Conservation (phyloP, 2,329 filamentous ascomycete species). For the Penicillium sp. region DNA sequence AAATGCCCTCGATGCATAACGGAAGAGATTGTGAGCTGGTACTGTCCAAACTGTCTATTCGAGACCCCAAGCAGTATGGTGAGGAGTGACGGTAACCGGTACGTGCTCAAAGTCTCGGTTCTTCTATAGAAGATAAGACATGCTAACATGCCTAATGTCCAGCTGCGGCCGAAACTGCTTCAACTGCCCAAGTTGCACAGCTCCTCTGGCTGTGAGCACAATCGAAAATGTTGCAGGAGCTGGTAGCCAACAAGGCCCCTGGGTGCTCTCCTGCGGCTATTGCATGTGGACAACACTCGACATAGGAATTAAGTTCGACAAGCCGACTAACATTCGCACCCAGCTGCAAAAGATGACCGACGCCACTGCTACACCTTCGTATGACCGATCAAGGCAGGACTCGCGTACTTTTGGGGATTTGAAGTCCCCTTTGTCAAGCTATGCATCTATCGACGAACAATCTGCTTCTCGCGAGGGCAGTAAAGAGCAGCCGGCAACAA, state of each 20-base stretch:
- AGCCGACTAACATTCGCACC: constrained; percentile 77
- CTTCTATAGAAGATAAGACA: neutral
- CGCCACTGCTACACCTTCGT: constrained; percentile 24
- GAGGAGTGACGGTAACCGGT: constrained; percentile 91
- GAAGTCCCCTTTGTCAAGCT: constrained; percentile 39
- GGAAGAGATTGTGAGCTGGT: constrained; percentile 93
- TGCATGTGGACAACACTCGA: constrained; percentile 92
- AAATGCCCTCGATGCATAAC: constrained; percentile 87
- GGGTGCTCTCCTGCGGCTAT: constrained; percentile 80
- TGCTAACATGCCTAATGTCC: constrained; percentile 9
- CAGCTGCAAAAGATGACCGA: constrained; percentile 71
- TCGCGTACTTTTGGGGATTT: constrained; percentile 39
- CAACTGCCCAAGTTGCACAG: constrained; percentile 85
- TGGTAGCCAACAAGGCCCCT: constrained; percentile 56
- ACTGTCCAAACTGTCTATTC: constrained; percentile 91
- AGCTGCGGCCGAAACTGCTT: constrained; percentile 94
- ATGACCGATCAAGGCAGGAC: constrained; percentile 35
- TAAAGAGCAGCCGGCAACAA: constrained; percentile 27
- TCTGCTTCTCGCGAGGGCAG: constrained; percentile 26
- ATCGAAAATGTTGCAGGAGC: constrained; percentile 56
- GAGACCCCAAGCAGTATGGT: constrained; percentile 92
- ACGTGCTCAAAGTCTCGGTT: constrained; percentile 29
- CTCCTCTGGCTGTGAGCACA: constrained; percentile 72
- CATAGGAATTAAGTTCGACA: constrained; percentile 85
- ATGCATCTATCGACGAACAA: constrained; percentile 36